A percentile compares a stretch with the other conserved stretches of the same genome.
phyloP scores from a whole-genome alignment of 78 protist species.

The Dictyostelium intermedium region DNA sequence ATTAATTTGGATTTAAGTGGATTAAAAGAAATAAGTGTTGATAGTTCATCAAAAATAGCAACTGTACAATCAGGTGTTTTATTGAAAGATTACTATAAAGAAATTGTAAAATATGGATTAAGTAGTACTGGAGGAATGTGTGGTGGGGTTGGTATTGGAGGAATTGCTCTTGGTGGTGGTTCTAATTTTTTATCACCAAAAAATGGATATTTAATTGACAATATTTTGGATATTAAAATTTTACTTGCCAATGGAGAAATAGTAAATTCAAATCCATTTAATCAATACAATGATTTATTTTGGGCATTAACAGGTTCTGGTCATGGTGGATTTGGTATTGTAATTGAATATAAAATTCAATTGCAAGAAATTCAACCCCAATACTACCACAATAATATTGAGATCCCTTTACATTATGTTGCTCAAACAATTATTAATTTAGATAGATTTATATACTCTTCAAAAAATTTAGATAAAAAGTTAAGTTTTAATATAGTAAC shows the following conservation, averaged over 20 bases:
- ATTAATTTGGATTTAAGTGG: constrained; percentile 30
- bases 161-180: constrained; percentile 30
- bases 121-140: constrained; percentile 49
- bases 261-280: background rate
- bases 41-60: background rate
- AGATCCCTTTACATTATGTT: background rate
- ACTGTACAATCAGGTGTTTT: constrained; percentile 2
- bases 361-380: background rate
- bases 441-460: background rate
- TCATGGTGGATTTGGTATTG: background rate
- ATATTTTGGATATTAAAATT: background rate
- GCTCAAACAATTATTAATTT: background rate
- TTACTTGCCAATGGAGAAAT: background rate
- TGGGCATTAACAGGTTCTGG: constrained; percentile 17
- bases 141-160: constrained; percentile 37
- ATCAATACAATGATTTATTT: background rate
- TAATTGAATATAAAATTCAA: background rate
- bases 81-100: background rate
- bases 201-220: constrained; percentile 14
- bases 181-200: background rate
- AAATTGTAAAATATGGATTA: background rate
- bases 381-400: background rate
- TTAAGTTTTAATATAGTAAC: background rate
- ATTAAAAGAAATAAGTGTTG: background rate
- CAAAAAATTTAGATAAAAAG: background rate